A percentile compares a stretch with the other conserved stretches of the same genome.
These are phyloP conservation scores for Anthracocystis setariae DNA, from an alignment of 1,284 basidiomycete genomes.

Conservation along the genomic window DNA sequence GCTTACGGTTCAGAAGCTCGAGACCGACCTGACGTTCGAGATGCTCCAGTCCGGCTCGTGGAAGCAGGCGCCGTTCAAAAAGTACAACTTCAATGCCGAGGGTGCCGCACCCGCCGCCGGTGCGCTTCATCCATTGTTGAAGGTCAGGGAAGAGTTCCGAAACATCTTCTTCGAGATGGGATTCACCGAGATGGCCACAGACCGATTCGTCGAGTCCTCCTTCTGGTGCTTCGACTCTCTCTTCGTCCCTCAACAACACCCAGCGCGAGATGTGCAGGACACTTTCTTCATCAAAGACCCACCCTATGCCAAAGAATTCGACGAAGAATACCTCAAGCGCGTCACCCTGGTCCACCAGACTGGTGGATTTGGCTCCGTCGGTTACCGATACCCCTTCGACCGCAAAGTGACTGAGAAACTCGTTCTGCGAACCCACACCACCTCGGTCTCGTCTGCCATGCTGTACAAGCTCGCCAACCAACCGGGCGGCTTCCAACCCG, in stretches of 20 bases:
- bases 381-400: conserved; percentile 97
- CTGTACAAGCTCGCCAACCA: conserved; percentile 79
- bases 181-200: conserved; percentile 99
- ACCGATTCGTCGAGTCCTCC: conserved; percentile 93
- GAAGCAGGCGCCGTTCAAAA: conserved; percentile 77
- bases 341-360: conserved; percentile 87
- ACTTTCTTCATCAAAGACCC: conserved; percentile 99
- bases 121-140: conserved; percentile 93
- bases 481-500: conserved; percentile 85
- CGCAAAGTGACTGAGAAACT: conserved; percentile 89
- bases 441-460: conserved; percentile 93
- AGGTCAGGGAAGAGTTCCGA: conserved; percentile 97
- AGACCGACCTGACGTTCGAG: conserved; percentile 95
- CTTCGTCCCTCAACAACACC: conserved; percentile 99
- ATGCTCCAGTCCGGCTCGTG: conserved; percentile 79
- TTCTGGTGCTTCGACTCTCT: conserved; percentile 99
- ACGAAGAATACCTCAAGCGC: conserved; percentile 86
- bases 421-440: conserved; percentile 95
- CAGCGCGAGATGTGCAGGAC: conserved; percentile 96
- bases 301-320: conserved; percentile 78
- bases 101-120: conserved; percentile 88
- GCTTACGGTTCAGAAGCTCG: conserved; percentile 92
- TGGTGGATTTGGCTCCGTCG: conserved; percentile 93
- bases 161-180: conserved; percentile 99
- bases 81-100: conserved; percentile 98